These are phyloP conservation scores for Fusarium annulatum DNA, from an alignment of 2,329 filamentous ascomycete species.

Conservation along the genomic window DNA sequence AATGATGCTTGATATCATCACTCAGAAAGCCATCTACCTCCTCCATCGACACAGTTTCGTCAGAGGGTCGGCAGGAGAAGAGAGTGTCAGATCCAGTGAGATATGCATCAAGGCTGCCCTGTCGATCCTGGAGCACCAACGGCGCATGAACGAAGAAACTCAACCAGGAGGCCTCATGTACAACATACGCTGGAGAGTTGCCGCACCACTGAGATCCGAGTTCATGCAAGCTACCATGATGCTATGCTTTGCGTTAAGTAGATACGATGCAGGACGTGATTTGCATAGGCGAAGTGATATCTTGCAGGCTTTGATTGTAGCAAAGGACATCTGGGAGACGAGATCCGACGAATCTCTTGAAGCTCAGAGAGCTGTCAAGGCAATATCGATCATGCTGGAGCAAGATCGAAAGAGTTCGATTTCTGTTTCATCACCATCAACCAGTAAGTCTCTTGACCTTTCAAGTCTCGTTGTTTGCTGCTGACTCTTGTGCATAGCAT, in stretches of 20 bases:
- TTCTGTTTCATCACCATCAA: not conserved
- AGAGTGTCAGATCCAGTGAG: not conserved
- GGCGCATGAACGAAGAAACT: slow-evolving; percentile 28
- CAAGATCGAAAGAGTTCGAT: not conserved
- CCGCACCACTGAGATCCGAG: slow-evolving; percentile 27
- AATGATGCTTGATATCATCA: slow-evolving; percentile 17
- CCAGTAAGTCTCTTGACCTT: not conserved
- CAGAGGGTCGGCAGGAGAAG: not conserved
- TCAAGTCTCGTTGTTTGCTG: not conserved
- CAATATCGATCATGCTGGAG: slow-evolving; percentile 9
- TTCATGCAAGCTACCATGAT: slow-evolving; percentile 35
- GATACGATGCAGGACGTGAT: not conserved
- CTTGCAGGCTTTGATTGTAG: not conserved
- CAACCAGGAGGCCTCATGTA: slow-evolving; percentile 34
- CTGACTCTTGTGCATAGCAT: not conserved
- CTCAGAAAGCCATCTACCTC: slow-evolving; percentile 14
- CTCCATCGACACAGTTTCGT: slow-evolving; percentile 11
- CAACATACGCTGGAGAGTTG: slow-evolving; percentile 34
- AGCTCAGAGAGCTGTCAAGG: slow-evolving; percentile 5
- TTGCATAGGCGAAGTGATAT: slow-evolving; percentile 4
- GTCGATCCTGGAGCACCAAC: slow-evolving; percentile 28
- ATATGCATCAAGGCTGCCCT: slow-evolving; percentile 23
- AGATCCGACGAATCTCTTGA: slow-evolving; percentile 4
- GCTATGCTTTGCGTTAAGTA: slow-evolving; percentile 31
- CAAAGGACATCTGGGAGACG: slow-evolving; percentile 4